Evolutionary conservation across 495 filamentous ascomycete species (phyloP).

Genomic region (Podospora pseudopauciseta): DNA sequence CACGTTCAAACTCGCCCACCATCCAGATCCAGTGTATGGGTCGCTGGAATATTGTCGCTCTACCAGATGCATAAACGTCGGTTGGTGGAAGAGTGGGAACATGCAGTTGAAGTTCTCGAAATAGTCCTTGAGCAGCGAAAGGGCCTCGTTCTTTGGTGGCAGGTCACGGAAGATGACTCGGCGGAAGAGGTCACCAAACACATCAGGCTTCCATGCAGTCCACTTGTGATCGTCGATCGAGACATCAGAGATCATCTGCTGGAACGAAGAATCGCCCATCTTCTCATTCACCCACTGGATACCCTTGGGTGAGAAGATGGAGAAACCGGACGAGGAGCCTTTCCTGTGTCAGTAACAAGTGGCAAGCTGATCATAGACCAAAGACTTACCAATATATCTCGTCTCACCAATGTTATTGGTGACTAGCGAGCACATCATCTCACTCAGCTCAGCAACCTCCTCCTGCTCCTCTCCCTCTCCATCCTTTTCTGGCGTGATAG

Average conservation of each 20-base stretch:
- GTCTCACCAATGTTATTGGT: conserved; percentile 96
- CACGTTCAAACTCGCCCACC: conserved; percentile 97
- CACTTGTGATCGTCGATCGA: conserved; percentile 86
- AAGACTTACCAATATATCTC: conserved; percentile 79
- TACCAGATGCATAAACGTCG: conserved; percentile 95
- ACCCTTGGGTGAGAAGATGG: conserved; percentile 89
- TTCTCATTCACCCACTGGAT: conserved; percentile 99
- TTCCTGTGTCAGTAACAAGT: conserved; percentile 23
- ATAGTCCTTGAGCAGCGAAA: conserved; percentile 84
- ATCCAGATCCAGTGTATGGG: conserved; percentile 93
- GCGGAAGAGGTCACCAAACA: conserved; percentile 89
- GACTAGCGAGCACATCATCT: conserved; percentile 99
- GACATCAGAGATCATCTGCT: conserved; percentile 85
- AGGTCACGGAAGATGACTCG: conserved; percentile 78
- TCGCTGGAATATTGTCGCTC: conserved; percentile 87
- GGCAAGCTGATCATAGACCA: neutral
- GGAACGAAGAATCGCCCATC: conserved; percentile 90
- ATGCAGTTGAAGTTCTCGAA: conserved; percentile 99
- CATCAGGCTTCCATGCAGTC: conserved; percentile 94
- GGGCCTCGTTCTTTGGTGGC: conserved; percentile 73
- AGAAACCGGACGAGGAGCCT: conserved; percentile 98
- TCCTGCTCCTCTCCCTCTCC: conserved; percentile 67
- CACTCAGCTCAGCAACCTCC: conserved; percentile 85
- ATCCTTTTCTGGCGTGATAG: conserved; percentile 32
- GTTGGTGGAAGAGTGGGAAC: conserved; percentile 95